Conservation (phyloP, 306 rosid genomes). For the Geum urbanum region DNA sequence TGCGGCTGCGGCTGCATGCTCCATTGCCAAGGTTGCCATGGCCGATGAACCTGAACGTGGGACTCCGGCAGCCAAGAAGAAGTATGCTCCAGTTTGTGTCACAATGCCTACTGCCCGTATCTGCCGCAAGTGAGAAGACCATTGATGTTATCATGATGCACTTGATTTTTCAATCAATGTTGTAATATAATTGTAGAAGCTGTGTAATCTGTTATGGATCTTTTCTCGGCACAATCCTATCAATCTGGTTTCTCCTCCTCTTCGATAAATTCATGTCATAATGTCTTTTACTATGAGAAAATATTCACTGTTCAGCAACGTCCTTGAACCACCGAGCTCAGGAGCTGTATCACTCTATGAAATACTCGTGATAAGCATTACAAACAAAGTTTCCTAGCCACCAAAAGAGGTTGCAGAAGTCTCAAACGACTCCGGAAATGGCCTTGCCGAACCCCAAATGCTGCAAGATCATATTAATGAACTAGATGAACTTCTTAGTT, state of each 20-base stretch:
- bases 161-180: neutral
- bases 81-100: conserved; percentile 51
- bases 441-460: neutral
- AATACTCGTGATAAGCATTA: neutral
- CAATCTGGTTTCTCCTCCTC: conserved; percentile 16
- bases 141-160: neutral
- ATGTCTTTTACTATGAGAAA: neutral
- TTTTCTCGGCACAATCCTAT: conserved; percentile 1
- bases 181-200: conserved; percentile 26
- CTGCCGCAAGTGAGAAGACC: conserved; percentile 44
- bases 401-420: neutral
- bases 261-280: neutral
- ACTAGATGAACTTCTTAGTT: neutral
- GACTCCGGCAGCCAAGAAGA: conserved; percentile 46
- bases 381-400: neutral
- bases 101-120: conserved; percentile 65
- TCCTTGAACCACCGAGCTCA: neutral
- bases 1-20: conserved; percentile 38
- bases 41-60: conserved; percentile 56
- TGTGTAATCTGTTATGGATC: conserved; percentile 5
- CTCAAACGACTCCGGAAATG: neutral
- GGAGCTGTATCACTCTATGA: neutral
- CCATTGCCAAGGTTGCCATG: conserved; percentile 46
- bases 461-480: neutral
- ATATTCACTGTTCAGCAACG: neutral